A percentile compares a stretch with the other conserved stretches of the same genome.
These are phyloP conservation scores for Lipomyces anomalus DNA, from an alignment of 805 yeast genomes.

Conservation along the genomic window DNA sequence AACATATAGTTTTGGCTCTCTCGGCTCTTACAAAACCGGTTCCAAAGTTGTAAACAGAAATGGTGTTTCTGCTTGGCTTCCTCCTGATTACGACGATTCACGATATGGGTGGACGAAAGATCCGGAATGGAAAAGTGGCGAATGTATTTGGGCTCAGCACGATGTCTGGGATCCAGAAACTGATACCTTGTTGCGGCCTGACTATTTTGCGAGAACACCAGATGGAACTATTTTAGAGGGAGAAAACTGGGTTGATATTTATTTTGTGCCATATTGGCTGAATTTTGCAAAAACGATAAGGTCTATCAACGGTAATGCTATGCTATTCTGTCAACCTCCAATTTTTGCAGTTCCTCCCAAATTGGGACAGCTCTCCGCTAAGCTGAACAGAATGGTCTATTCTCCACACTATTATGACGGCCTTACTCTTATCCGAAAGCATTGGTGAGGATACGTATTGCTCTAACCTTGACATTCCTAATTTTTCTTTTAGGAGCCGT, in stretches of 20 bases:
- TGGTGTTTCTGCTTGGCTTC: slow-evolving; percentile 66
- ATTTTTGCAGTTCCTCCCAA: slow-evolving; percentile 73
- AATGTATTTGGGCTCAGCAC: slow-evolving; percentile 74
- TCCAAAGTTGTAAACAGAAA: slow-evolving; percentile 54
- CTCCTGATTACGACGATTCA: slow-evolving; percentile 47
- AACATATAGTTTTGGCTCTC: slow-evolving; percentile 58
- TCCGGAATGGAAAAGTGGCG: slow-evolving; percentile 61
- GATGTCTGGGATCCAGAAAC: slow-evolving; percentile 62
- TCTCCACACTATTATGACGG: slow-evolving; percentile 96
- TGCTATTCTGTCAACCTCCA: slow-evolving; percentile 73
- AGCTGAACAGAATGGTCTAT: slow-evolving; percentile 61
- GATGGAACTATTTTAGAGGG: slow-evolving; percentile 39
- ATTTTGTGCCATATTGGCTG: slow-evolving; percentile 59
- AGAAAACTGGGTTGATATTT: slow-evolving; percentile 54
- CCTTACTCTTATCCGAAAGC: slow-evolving; percentile 81
- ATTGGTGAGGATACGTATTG: no score
- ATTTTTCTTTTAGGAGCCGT: no score
- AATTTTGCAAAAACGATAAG: slow-evolving; percentile 48
- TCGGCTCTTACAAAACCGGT: slow-evolving; percentile 72
- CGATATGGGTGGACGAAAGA: slow-evolving; percentile 68
- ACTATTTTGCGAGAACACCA: slow-evolving; percentile 47
- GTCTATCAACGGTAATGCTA: slow-evolving; percentile 38
- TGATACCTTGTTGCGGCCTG: slow-evolving; percentile 39
- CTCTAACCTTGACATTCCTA: no score
- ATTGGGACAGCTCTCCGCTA: slow-evolving; percentile 45